phyloP scores from a whole-genome alignment of 106 monocot genomes.

The Dendrobium nobile region DNA sequence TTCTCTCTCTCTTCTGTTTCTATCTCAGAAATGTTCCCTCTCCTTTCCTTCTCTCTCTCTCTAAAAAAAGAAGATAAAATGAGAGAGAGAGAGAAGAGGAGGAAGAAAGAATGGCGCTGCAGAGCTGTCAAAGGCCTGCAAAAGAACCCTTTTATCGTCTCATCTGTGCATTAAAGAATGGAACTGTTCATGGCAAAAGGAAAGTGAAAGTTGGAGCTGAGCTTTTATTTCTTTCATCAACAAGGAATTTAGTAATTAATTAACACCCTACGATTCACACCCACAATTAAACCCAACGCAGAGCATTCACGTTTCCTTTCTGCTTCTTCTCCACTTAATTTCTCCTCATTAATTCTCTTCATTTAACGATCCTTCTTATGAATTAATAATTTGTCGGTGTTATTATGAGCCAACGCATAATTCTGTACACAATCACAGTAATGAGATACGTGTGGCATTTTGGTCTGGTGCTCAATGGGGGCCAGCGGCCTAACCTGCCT shows the following conservation, averaged over 20 bases:
- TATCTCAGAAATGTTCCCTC: neutral
- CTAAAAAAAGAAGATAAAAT: neutral
- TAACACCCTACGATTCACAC: neutral
- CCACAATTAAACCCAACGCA: neutral
- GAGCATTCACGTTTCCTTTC: neutral
- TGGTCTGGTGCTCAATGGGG: too few species aligned
- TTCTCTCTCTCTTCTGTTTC: too few species aligned
- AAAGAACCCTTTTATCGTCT: slow-evolving; percentile 7
- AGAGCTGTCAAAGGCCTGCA: slow-evolving; percentile 10
- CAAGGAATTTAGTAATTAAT: slow-evolving; percentile 2
- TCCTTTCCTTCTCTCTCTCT: neutral
- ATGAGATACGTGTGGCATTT: too few species aligned
- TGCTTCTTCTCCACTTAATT: neutral
- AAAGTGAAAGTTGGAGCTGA: slow-evolving; percentile 9
- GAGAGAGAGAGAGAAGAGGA: neutral
- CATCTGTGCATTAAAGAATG: slow-evolving; percentile 14
- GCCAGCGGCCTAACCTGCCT: too few species aligned
- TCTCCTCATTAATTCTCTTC: neutral
- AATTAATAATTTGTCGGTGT: neutral
- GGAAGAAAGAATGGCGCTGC: slow-evolving; percentile 2
- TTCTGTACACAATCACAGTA: too few species aligned
- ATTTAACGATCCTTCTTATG: neutral
- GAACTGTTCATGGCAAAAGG: slow-evolving; percentile 1
- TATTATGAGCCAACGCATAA: neutral
- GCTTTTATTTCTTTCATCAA: slow-evolving; percentile 12